Evolutionary conservation across 371 early-diverging fungal species (phyloP).

Genomic region (Parasitella parasitica): DNA sequence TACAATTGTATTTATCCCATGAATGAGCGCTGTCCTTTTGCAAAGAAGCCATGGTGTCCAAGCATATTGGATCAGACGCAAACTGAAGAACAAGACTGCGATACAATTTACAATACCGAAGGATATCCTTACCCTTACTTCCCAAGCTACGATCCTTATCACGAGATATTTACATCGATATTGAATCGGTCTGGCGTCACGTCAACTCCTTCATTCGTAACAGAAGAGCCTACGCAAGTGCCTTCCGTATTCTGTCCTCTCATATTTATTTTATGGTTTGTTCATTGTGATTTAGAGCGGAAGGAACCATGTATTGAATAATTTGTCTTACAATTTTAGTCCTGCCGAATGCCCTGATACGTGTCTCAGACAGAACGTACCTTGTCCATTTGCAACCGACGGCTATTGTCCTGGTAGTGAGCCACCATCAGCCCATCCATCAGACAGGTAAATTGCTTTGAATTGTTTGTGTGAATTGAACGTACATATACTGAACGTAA

Average conservation of each 20-base stretch:
- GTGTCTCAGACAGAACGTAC: conserved; percentile 1
- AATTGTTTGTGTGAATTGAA: background rate
- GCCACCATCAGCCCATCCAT: background rate
- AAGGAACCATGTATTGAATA: too few species aligned
- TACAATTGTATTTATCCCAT: conserved; percentile 21
- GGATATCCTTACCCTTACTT: background rate
- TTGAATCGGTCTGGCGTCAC: background rate
- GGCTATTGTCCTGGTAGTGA: conserved; percentile 4
- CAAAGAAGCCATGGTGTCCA: conserved; percentile 3
- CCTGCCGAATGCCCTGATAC: conserved; percentile 14
- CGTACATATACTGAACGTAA: too few species aligned
- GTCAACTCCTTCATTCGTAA: background rate
- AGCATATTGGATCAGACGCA: background rate
- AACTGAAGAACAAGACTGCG: background rate
- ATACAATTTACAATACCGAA: background rate
- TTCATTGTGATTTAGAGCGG: background rate
- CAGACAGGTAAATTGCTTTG: background rate
- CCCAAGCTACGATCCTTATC: background rate
- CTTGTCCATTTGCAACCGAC: conserved; percentile 8
- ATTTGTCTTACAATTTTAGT: conserved; percentile 11
- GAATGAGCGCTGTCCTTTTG: conserved; percentile 22
- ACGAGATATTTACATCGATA: background rate
- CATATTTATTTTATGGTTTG: background rate
- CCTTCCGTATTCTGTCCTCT: background rate
- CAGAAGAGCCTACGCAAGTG: background rate